phyloP scores from a whole-genome alignment of 176 grass and related monocot species.

The Saccharum officinarum region DNA sequence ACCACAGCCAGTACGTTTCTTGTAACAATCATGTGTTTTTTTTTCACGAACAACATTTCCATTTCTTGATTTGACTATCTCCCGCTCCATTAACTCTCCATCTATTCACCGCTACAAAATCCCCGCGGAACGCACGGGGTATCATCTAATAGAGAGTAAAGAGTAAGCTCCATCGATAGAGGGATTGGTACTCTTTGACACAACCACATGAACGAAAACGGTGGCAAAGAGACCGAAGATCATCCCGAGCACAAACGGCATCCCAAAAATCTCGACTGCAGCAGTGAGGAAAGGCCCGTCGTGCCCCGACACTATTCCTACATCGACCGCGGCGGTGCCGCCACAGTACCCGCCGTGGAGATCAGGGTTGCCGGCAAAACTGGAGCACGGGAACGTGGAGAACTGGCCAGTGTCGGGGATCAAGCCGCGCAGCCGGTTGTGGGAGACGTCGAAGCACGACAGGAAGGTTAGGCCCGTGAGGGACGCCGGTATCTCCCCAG shows the following conservation, averaged over 20 bases:
- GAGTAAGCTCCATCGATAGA: no score
- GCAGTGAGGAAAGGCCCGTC: not conserved
- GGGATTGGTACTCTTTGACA: no score
- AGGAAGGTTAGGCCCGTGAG: constrained; percentile 30
- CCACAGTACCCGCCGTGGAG: not conserved
- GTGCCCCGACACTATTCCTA: not conserved
- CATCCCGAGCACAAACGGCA: not conserved
- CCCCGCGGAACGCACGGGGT: no score
- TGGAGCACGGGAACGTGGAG: constrained; percentile 28
- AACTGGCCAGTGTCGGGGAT: not conserved
- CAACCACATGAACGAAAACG: not conserved
- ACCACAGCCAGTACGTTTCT: no score
- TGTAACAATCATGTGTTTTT: no score
- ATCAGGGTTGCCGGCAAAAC: constrained; percentile 11
- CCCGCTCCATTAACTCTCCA: no score
- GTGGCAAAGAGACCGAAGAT: not conserved
- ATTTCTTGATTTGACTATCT: no score
- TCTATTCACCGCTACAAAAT: no score
- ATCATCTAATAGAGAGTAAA: no score
- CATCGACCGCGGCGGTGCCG: not conserved
- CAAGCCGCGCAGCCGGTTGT: not conserved
- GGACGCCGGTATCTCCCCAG: constrained; percentile 31
- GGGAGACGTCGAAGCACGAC: constrained; percentile 21
- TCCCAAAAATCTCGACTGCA: not conserved
- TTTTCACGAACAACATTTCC: no score